These are phyloP conservation scores for Phytopythium vexans DNA, from an alignment of 352 stramenopile species.

Conservation along the genomic window DNA sequence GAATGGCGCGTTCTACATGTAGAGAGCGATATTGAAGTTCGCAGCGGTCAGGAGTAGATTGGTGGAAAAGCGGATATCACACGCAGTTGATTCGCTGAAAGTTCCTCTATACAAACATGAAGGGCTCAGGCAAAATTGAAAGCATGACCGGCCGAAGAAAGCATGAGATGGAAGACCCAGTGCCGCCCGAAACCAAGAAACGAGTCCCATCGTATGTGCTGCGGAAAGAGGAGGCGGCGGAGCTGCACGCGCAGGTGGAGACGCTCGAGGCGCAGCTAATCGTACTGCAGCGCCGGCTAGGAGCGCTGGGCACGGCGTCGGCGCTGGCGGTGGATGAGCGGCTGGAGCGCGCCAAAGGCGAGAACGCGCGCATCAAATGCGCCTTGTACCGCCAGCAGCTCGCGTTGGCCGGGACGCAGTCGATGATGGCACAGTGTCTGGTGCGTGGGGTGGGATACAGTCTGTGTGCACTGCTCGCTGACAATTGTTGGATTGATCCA, in stretches of 20 bases:
- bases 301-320: constrained; percentile 8
- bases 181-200: constrained; percentile 8
- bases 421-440: constrained; percentile 24
- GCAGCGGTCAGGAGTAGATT: no score
- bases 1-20: no score
- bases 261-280: constrained; percentile 16
- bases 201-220: constrained; percentile 22
- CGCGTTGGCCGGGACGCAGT: constrained; percentile 26
- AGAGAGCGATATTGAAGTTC: no score
- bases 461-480: no score
- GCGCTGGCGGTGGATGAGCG: constrained; percentile 18
- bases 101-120: not conserved
- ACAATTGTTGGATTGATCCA: not conserved
- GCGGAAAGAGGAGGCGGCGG: constrained; percentile 22
- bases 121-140: not conserved
- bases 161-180: not conserved
- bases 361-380: constrained; percentile 24
- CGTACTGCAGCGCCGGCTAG: constrained; percentile 8
- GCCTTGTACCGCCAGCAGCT: constrained; percentile 31
- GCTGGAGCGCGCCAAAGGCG: constrained; percentile 13
- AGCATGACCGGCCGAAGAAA: not conserved
- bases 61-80: no score
- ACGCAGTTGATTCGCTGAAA: not conserved
- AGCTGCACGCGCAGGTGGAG: constrained; percentile 18
- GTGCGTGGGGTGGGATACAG: not conserved